phyloP scores from a whole-genome alignment of 768 basidiomycete genomes.

The Russula griseocarnosa region DNA sequence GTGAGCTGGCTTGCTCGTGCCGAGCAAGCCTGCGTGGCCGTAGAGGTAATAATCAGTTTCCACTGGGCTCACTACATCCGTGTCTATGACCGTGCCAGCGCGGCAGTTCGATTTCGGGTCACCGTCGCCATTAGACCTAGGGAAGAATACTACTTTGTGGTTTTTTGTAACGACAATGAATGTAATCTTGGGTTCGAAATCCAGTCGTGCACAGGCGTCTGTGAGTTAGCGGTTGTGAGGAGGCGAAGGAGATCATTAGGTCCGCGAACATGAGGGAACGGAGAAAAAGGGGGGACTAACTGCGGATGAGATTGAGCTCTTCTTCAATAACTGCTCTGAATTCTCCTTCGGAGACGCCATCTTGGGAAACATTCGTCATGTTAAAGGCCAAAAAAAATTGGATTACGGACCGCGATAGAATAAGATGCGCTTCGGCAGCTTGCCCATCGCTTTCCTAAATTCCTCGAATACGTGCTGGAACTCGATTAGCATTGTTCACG shows the following conservation, averaged over 20 bases:
- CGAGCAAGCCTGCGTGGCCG: conserved; percentile 56
- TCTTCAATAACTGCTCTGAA: conserved; percentile 46
- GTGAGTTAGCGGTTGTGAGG: neutral
- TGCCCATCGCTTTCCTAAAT: conserved; percentile 52
- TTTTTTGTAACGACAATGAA: conserved; percentile 76
- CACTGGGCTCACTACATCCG: conserved; percentile 59
- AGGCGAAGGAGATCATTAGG: neutral
- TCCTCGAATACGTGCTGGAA: conserved; percentile 42
- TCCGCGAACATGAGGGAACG: neutral
- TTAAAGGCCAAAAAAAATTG: neutral
- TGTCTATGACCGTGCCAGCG: conserved; percentile 74
- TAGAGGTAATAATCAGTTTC: conserved; percentile 77
- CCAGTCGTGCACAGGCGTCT: conserved; percentile 60
- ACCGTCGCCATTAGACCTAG: conserved; percentile 25
- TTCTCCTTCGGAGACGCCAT: conserved; percentile 54
- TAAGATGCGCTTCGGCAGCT: conserved; percentile 58
- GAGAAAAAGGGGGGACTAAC: conserved; percentile 35
- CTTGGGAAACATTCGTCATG: conserved; percentile 30
- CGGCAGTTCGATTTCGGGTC: conserved; percentile 59
- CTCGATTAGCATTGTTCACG: neutral
- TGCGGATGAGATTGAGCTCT: conserved; percentile 52
- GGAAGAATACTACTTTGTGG: conserved; percentile 63
- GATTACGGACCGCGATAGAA: conserved; percentile 59
- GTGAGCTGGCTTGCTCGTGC: conserved; percentile 57
- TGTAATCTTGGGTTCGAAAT: conserved; percentile 62